Evolutionary conservation across 2,329 filamentous ascomycete species (phyloP).

Genomic region (Beauveria varroae): DNA sequence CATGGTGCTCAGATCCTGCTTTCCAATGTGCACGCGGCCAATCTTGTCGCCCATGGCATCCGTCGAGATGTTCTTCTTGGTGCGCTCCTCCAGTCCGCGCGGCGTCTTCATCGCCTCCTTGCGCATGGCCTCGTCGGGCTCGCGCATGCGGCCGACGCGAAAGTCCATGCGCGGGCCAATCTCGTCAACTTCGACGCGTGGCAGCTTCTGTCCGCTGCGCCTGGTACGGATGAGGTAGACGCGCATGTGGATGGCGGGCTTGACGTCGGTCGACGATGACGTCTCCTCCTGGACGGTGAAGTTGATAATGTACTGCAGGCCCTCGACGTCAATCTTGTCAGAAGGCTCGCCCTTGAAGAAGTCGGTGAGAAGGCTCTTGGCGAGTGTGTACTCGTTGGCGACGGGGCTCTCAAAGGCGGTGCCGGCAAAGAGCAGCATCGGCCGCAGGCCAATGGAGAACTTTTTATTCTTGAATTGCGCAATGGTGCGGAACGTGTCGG

Average conservation of each 20-base stretch:
- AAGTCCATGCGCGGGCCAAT: conserved; percentile 94
- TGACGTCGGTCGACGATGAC: conserved; percentile 34
- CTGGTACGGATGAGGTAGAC: conserved; percentile 83
- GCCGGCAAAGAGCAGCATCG: conserved; percentile 85
- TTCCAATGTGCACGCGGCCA: conserved; percentile 82
- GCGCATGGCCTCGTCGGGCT: conserved; percentile 69
- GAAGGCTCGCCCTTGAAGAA: conserved; percentile 75
- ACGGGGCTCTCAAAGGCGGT: conserved; percentile 80
- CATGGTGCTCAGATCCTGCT: conserved; percentile 77
- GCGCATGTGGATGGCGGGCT: conserved; percentile 58
- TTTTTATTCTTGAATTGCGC: conserved; percentile 70
- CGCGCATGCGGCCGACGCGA: conserved; percentile 69
- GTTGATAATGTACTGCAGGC: conserved; percentile 82
- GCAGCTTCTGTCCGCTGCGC: conserved; percentile 78
- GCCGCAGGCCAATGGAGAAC: conserved; percentile 74
- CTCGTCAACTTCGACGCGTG: conserved; percentile 87
- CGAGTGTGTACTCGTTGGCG: conserved; percentile 70
- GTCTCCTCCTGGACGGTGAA: conserved; percentile 64
- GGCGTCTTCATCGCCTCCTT: conserved; percentile 89
- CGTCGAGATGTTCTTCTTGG: conserved; percentile 94
- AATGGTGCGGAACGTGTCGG: conserved; percentile 61
- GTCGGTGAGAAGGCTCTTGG: conserved; percentile 82
- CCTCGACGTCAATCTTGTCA: conserved; percentile 86
- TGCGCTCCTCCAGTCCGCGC: conserved; percentile 64
- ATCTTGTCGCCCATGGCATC: conserved; percentile 95